These are phyloP conservation scores for Neckera pumila DNA, from an alignment of 225 moss, liverwort and hornwort species.

Conservation along the genomic window DNA sequence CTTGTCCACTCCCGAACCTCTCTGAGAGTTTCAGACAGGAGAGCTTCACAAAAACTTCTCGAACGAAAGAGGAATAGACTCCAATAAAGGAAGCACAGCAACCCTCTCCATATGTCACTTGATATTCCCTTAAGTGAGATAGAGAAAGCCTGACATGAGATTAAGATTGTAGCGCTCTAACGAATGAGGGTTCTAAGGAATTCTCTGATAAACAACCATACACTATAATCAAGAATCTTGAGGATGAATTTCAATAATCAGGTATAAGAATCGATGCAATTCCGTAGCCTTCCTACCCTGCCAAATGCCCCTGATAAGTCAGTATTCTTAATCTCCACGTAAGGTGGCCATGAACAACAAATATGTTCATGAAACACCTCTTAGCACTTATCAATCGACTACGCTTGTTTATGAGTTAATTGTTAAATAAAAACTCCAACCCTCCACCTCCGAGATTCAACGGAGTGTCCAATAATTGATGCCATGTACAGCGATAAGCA, in stretches of 20 bases:
- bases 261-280: not conserved
- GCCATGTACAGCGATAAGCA: conserved; percentile 19
- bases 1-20: not conserved
- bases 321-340: not conserved
- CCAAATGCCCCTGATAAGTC: no score
- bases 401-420: conserved; percentile 18
- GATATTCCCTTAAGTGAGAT: not conserved
- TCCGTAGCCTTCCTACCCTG: not conserved
- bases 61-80: not conserved
- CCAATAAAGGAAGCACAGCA: not conserved
- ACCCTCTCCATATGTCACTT: not conserved
- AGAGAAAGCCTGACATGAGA: not conserved
- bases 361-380: not conserved
- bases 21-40: not conserved
- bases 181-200: not conserved
- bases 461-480: not conserved
- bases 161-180: not conserved
- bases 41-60: not conserved
- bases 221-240: not conserved
- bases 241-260: not conserved
- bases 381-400: not conserved
- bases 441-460: conserved; percentile 10
- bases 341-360: not conserved
- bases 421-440: not conserved
- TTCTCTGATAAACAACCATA: not conserved